Conservation (phyloP, 306 rosid species). For the Psophocarpus tetragonolobus region DNA sequence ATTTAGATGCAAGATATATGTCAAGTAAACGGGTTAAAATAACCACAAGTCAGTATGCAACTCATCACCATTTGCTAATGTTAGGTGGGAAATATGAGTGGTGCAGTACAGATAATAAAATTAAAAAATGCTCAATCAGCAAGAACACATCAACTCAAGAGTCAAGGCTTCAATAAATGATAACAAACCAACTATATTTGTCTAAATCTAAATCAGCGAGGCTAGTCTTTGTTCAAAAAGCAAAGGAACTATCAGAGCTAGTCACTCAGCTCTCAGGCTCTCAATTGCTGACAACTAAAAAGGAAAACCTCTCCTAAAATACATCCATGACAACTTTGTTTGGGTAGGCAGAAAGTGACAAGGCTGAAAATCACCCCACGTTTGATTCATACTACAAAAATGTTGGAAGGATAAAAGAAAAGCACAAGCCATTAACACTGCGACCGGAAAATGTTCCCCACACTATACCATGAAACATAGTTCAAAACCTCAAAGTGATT, state of each 20-base stretch:
- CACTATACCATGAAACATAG: not conserved
- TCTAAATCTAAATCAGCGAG: conserved; percentile 11
- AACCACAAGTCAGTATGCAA: not conserved
- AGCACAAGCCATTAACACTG: not conserved
- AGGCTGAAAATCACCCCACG: conserved; percentile 1
- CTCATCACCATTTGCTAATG: conserved; percentile 6
- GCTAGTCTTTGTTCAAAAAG: not conserved
- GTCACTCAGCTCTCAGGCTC: not conserved
- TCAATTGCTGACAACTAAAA: not conserved
- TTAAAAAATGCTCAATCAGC: not conserved
- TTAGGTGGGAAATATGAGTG: not conserved
- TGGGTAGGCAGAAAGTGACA: not conserved
- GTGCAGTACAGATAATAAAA: not conserved
- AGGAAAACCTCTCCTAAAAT: not conserved
- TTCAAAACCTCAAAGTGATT: conserved; percentile 11
- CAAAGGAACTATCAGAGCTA: not conserved
- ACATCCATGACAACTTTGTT: conserved; percentile 10
- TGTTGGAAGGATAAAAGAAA: not conserved
- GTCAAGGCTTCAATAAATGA: conserved; percentile 12
- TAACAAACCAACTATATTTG: not conserved
- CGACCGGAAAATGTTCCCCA: not conserved
- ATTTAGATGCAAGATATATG: conserved; percentile 6
- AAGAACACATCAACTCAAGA: not conserved
- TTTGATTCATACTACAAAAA: conserved; percentile 5
- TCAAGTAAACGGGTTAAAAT: not conserved